Evolutionary conservation across 345 rosid species (phyloP), one percentile per base, ranked within the genome.

Genomic region (Cochlearia excelsa): DNA sequence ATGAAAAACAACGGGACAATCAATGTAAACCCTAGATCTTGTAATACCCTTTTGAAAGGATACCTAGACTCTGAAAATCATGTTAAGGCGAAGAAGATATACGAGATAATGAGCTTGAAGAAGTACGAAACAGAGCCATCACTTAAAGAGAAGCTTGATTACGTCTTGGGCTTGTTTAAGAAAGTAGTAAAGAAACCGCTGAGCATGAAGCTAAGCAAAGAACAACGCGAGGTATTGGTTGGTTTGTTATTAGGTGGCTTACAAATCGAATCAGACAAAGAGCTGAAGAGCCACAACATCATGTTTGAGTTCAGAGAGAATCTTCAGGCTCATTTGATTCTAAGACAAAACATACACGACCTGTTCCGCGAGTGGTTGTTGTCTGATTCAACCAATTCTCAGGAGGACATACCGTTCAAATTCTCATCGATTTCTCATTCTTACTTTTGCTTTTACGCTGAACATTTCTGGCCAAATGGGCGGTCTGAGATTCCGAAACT

Each of bases 161-260:
- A 63, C 66, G 70, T 83, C 43, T 69, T 81, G 67, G 86, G 84
- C 68, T 68, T 71, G 66, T 78, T 73, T 54, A 78, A 68, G 61
- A 83, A 83, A 76, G 72, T 42, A 11, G 79, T 78, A 33, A 84
- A 79, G 79, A 83, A 57, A 63, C 90, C 80, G 2, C 27, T 72
- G 48, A 81, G 80, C 60, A 71, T 78, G 59, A 86, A 86, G 71
- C 78, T 92, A 65, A 86, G 86, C 72, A 77, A 76, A 79, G 94
- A 85, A 23, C 95, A 92, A 34, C 77, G 97, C 46, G 95, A 92
- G 74, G 76, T 80, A 54, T 67, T 92, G 54, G 80, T 92, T 26
- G 98, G 98, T 51, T 81, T 92, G 77, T 72, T 92, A 40, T 68
- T 88, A 76, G 96, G 95, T 56, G 95, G 98, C 57, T 66, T 92